Conservation (phyloP, 2,329 filamentous ascomycete species). For the Parafenestella ontariensis region DNA sequence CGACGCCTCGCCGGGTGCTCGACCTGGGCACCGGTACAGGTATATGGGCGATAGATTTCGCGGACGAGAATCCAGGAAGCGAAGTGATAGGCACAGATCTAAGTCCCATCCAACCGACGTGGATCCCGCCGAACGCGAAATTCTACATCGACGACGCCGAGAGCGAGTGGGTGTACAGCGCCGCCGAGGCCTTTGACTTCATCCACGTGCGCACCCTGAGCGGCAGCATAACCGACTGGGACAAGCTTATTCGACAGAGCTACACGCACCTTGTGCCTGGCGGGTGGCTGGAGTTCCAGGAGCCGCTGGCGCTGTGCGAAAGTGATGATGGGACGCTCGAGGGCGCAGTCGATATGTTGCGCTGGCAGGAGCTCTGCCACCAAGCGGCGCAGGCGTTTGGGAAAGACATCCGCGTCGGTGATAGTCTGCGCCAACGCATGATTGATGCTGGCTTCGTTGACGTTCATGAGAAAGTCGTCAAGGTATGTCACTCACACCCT, state of each 20-base stretch:
- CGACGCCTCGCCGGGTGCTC: constrained; percentile 33
- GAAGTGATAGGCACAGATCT: constrained; percentile 49
- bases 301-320: constrained; percentile 41
- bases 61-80: constrained; percentile 42
- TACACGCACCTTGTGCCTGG: constrained; percentile 40
- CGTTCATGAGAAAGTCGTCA: constrained; percentile 43
- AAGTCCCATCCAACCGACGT: constrained; percentile 48
- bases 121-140: constrained; percentile 49
- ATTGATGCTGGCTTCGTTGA: constrained; percentile 42
- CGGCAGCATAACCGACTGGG: constrained; percentile 45
- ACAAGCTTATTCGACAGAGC: constrained; percentile 30
- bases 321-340: constrained; percentile 42
- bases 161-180: constrained; percentile 46
- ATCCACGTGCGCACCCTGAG: constrained; percentile 43
- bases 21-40: constrained; percentile 52
- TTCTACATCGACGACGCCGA: constrained; percentile 54
- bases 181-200: constrained; percentile 45
- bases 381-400: constrained; percentile 35
- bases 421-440: constrained; percentile 36
- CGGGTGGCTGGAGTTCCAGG: constrained; percentile 48
- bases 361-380: constrained; percentile 41
- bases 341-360: constrained; percentile 25
- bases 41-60: constrained; percentile 51
- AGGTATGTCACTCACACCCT: constrained; percentile 24
- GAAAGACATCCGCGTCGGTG: constrained; percentile 35